Conservation (phyloP, 805 yeast genomes). For the Metschnikowia borealis region DNA sequence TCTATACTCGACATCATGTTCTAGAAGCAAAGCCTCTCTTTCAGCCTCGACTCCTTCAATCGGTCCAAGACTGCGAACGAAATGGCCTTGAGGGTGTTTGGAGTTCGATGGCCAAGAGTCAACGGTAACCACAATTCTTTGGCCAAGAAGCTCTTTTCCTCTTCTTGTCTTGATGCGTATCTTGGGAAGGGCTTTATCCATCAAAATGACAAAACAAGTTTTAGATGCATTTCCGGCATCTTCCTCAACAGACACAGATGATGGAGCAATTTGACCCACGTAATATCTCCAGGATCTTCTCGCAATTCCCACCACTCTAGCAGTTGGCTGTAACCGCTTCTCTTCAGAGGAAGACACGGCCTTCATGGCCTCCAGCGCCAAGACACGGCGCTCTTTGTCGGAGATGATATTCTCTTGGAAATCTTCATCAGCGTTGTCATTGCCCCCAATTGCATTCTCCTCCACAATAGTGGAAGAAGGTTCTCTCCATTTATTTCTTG, state of each 20-base stretch:
- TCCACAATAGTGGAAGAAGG: conserved; percentile 80
- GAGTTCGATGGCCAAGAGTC: conserved; percentile 89
- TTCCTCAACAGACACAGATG: conserved; percentile 55
- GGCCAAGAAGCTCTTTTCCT: conserved; percentile 75
- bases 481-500: conserved; percentile 80
- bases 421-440: conserved; percentile 58
- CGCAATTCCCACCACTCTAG: conserved; percentile 79
- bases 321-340: conserved; percentile 79
- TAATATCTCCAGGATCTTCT: conserved; percentile 94
- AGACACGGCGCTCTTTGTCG: conserved; percentile 65
- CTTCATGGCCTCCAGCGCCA: conserved; percentile 71
- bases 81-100: conserved; percentile 90
- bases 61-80: conserved; percentile 82
- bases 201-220: conserved; percentile 76
- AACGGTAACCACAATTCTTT: conserved; percentile 86
- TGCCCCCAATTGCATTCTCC: conserved; percentile 58
- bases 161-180: conserved; percentile 84
- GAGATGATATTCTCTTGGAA: conserved; percentile 49
- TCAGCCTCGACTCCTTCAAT: conserved; percentile 93
- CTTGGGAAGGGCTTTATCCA: conserved; percentile 87
- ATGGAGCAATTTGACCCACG: conserved; percentile 87
- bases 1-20: conserved; percentile 94
- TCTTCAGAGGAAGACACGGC: conserved; percentile 46
- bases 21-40: conserved; percentile 88
- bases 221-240: conserved; percentile 62